Base-by-base conservation (phyloP, 371 early-diverging fungal genomes). In the Actinomortierella wolfii region DNA sequence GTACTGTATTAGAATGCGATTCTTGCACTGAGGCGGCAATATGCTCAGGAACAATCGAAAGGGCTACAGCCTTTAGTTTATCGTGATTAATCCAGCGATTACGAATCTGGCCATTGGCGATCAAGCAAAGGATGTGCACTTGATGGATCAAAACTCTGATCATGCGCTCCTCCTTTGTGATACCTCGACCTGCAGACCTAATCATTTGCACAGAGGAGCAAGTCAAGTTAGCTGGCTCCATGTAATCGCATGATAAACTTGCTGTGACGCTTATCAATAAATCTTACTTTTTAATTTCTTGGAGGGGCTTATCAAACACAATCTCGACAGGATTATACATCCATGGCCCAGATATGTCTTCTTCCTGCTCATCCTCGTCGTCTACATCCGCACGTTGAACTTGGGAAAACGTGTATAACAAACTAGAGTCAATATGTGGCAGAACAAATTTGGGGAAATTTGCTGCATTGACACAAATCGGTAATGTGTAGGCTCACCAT, bases 41-140 rank as follows among this genome's bases (percentile, higher is more conserved):
- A n/a, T 68, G 66, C 3, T 29, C 44, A 1, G 64, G 67, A 2
- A 61, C 61, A 52, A 63, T 49, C 15, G 65, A 66, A 11, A 77
- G 45, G n/a, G 64, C 69, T 3, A 57, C 50, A 2, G 64, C 76
- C 53, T 63, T 58, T n/a, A 80, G 51, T 21, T 74, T 58, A 8
- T 57, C 51, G 44, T 81, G 68, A 48, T 75, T 63, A 57, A 79
- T 79, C 81, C 83, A 80, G 18, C 60, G 46, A 53, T 85, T 83
- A 7, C 82, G 66, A 34, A 59, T 56, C 11, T 75, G 59, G 1
- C 79, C 80, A 47, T 74, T 67, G 8, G 69, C 75, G 13, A 84
- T 54, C 39, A 82, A 63, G 34, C 78, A 79, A 7, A 82, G 59
- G 23, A 84, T 54, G 57, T 84, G 83, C 2, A 70, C 67, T 39